phyloP scores from a whole-genome alignment of 371 early-diverging fungal species.

The Mortierella sp. region DNA sequence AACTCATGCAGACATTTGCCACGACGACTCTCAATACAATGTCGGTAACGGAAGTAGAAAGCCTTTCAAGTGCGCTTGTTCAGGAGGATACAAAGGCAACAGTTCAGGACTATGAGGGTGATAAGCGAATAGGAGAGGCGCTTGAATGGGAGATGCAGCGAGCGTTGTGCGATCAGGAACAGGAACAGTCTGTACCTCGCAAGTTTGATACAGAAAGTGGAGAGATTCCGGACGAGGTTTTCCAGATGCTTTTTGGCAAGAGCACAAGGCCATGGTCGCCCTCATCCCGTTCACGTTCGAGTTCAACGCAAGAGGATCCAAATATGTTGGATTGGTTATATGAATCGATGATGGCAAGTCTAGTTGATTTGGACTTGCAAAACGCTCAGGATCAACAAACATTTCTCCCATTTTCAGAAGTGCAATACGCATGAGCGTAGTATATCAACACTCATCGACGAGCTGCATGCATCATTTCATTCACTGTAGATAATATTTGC shows the following conservation, averaged over 20 bases:
- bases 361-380: conserved; percentile 5
- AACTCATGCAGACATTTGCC: conserved; percentile 40
- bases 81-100: conserved; percentile 11
- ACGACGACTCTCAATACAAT: conserved; percentile 1
- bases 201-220: background rate
- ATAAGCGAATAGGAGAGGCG: conserved; percentile 26
- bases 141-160: conserved; percentile 35
- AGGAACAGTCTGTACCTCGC: background rate
- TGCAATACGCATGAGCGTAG: conserved; percentile 1
- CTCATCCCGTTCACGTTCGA: background rate
- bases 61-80: background rate
- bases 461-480: background rate
- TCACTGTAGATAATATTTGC: conserved; percentile 9
- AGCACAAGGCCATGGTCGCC: background rate
- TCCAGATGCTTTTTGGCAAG: conserved; percentile 1
- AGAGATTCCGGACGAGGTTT: background rate
- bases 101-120: conserved; percentile 41
- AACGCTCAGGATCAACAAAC: conserved; percentile 4
- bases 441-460: background rate
- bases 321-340: conserved; percentile 42
- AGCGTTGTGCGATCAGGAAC: conserved; percentile 18
- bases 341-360: conserved; percentile 13
- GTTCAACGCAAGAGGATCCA: conserved; percentile 9
- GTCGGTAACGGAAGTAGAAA: conserved; percentile 2
- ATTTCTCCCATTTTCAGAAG: conserved; percentile 7